Conservation (phyloP, 2,329 filamentous ascomycete genomes). For the Zarea fungicola region DNA sequence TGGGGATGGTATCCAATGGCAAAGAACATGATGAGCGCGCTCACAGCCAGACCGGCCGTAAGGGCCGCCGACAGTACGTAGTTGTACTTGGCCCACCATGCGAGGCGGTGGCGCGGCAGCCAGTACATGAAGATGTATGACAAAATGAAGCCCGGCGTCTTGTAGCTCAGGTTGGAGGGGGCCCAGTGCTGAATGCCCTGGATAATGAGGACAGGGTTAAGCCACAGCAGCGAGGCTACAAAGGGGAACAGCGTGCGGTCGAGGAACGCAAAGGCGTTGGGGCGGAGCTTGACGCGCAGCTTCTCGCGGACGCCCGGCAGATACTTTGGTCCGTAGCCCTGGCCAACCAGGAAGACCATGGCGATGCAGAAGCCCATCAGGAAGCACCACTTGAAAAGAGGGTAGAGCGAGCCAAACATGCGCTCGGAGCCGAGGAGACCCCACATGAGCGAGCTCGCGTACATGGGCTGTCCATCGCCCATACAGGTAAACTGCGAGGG, state of each 20-base stretch:
- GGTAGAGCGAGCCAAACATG: slow-evolving; percentile 38
- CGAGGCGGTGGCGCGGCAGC: slow-evolving; percentile 31
- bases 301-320: slow-evolving; percentile 29
- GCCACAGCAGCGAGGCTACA: slow-evolving; percentile 34
- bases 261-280: slow-evolving; percentile 27
- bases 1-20: slow-evolving; percentile 33
- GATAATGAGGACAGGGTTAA: slow-evolving; percentile 37
- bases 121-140: slow-evolving; percentile 39
- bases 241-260: slow-evolving; percentile 34
- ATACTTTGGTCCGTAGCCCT: slow-evolving; percentile 30
- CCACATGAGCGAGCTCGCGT: slow-evolving; percentile 42
- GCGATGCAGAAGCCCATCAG: slow-evolving; percentile 34
- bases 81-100: slow-evolving; percentile 44
- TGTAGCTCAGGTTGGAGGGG: slow-evolving; percentile 37
- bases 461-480: slow-evolving; percentile 42
- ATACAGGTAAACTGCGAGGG: slow-evolving; percentile 44
- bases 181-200: slow-evolving; percentile 40
- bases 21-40: slow-evolving; percentile 39
- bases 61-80: slow-evolving; percentile 39
- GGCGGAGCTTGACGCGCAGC: slow-evolving; percentile 25
- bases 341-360: slow-evolving; percentile 30
- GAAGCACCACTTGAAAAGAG: slow-evolving; percentile 40
- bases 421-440: slow-evolving; percentile 46
- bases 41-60: slow-evolving; percentile 37
- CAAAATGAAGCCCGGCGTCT: slow-evolving; percentile 37